Percentiles rank a stretch among this genome's conserved stretches.
Evolutionary conservation across 305 asterid genomes (phyloP).

Genomic region (Solanum hybrid): DNA sequence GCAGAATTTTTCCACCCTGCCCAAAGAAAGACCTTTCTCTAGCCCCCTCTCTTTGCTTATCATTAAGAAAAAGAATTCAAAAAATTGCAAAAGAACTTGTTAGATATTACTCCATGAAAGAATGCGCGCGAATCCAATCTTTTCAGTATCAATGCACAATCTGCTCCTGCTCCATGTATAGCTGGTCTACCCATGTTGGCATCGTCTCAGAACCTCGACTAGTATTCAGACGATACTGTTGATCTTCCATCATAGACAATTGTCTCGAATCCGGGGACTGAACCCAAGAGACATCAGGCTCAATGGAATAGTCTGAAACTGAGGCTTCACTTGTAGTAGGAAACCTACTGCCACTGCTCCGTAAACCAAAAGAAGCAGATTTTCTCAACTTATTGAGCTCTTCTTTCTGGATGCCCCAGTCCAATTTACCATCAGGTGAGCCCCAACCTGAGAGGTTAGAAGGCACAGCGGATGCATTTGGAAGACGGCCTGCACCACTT

Average conservation of each 20-base stretch:
- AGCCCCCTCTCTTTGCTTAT: neutral
- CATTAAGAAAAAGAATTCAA: conserved; percentile 6
- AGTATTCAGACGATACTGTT: conserved; percentile 5
- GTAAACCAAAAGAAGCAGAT: conserved; percentile 33
- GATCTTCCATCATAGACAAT: neutral
- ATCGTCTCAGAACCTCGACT: conserved; percentile 13
- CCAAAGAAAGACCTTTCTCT: neutral
- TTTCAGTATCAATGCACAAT: conserved; percentile 16
- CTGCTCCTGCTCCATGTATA: conserved; percentile 30
- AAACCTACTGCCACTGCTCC: conserved; percentile 15
- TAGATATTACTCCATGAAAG: conserved; percentile 1
- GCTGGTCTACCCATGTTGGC: conserved; percentile 26
- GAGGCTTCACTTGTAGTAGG: neutral
- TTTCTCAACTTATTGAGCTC: conserved; percentile 32
- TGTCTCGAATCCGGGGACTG: conserved; percentile 10
- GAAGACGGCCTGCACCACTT: conserved; percentile 1
- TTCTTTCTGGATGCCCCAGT: conserved; percentile 36
- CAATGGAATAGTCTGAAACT: neutral
- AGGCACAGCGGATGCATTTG: neutral
- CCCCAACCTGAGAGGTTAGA: conserved; percentile 30
- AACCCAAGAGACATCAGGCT: conserved; percentile 17
- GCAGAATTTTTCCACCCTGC: conserved; percentile 15
- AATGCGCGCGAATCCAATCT: neutral
- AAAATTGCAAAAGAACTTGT: conserved; percentile 11
- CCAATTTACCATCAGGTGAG: conserved; percentile 37